These are phyloP conservation scores for Thraustochytrium striatum DNA, from an alignment of 352 stramenopile species.

Conservation along the genomic window DNA sequence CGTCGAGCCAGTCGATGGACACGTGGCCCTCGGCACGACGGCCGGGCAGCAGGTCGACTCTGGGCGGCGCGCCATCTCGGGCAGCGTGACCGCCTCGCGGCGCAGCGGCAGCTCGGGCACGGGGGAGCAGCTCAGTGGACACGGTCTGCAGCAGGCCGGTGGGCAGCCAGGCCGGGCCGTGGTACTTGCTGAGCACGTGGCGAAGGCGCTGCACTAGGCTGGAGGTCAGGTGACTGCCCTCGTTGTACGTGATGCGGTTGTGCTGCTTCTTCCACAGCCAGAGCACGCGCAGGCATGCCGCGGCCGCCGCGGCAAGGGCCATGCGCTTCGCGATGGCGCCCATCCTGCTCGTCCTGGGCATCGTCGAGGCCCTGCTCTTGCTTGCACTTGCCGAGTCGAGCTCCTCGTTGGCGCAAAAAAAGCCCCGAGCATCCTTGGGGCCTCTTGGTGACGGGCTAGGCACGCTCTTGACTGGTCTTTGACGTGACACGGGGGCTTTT, in stretches of 20 bases:
- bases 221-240: background rate
- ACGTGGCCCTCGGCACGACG: conserved; percentile 16
- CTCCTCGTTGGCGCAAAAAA: too few relatives aligned
- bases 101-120: background rate
- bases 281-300: background rate
- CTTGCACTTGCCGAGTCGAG: too few relatives aligned
- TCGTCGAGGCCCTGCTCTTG: too few relatives aligned
- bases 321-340: background rate
- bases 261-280: background rate
- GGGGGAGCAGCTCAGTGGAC: background rate
- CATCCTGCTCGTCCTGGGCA: background rate
- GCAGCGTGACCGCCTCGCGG: background rate
- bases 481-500: too few relatives aligned
- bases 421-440: too few relatives aligned
- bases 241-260: background rate
- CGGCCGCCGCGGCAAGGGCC: background rate
- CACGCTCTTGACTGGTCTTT: too few relatives aligned
- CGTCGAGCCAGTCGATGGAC: conserved; percentile 45
- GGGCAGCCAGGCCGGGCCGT: background rate
- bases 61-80: background rate
- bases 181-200: background rate
- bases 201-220: background rate
- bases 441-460: too few relatives aligned
- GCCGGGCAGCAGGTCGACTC: conserved; percentile 43
- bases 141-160: conserved; percentile 35